These are phyloP conservation scores for Aspergillus phoenicis DNA, from an alignment of 2,329 filamentous ascomycete species.

Conservation along the genomic window DNA sequence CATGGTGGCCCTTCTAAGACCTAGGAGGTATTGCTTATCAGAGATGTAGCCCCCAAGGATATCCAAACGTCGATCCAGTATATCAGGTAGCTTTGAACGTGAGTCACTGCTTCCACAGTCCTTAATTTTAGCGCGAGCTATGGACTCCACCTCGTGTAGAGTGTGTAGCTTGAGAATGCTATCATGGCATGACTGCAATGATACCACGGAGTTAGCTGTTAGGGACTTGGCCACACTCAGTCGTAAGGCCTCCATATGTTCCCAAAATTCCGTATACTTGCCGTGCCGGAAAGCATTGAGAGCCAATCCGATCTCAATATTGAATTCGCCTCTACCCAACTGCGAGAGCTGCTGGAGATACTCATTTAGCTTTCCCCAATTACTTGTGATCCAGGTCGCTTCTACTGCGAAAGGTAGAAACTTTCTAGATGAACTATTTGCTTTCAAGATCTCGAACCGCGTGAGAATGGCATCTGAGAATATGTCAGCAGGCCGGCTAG, in stretches of 20 bases:
- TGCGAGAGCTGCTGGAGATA: slow-evolving; percentile 56
- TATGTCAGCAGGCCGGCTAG: not conserved
- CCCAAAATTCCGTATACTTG: slow-evolving; percentile 55
- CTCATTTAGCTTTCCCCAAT: slow-evolving; percentile 74
- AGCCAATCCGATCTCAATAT: slow-evolving; percentile 73
- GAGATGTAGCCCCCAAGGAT: slow-evolving; percentile 83
- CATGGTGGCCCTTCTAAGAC: slow-evolving; percentile 85
- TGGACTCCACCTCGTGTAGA: slow-evolving; percentile 81
- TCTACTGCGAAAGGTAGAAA: slow-evolving; percentile 85
- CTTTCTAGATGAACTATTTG: slow-evolving; percentile 56
- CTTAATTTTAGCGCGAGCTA: slow-evolving; percentile 56
- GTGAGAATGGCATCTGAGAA: slow-evolving; percentile 76
- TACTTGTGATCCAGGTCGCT: slow-evolving; percentile 85
- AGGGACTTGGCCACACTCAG: slow-evolving; percentile 72
- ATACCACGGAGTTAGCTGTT: slow-evolving; percentile 74
- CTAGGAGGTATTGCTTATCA: slow-evolving; percentile 92
- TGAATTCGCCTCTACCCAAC: slow-evolving; percentile 67
- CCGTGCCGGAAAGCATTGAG: slow-evolving; percentile 62
- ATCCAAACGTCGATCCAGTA: slow-evolving; percentile 76
- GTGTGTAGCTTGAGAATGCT: slow-evolving; percentile 84
- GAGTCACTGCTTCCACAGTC: slow-evolving; percentile 11
- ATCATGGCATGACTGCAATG: slow-evolving; percentile 81
- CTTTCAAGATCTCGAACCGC: slow-evolving; percentile 76
- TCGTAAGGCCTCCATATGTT: slow-evolving; percentile 65
- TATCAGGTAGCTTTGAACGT: slow-evolving; percentile 48